Evolutionary conservation across 768 basidiomycete species (phyloP).

Genomic region (Harrya chromipes): DNA sequence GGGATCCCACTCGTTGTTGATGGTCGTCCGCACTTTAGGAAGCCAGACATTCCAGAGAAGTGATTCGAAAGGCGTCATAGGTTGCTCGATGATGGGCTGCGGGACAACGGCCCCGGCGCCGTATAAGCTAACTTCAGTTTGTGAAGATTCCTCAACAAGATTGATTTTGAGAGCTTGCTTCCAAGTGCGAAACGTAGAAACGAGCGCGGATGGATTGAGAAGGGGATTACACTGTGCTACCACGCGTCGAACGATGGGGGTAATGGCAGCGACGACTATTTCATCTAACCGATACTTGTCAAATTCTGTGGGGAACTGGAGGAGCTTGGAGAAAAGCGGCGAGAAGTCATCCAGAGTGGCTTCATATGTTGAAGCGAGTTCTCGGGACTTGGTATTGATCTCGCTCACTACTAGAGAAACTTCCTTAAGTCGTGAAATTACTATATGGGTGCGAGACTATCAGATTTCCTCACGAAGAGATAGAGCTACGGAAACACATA

Average conservation of each 20-base stretch:
- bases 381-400: constrained; percentile 62
- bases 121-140: constrained; percentile 53
- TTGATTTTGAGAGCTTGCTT: constrained; percentile 62
- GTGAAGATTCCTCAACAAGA: constrained; percentile 38
- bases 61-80: constrained; percentile 95
- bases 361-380: constrained; percentile 64
- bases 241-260: constrained; percentile 72
- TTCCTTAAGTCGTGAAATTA: constrained; percentile 74
- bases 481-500: constrained; percentile 34
- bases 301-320: constrained; percentile 73
- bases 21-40: constrained; percentile 86
- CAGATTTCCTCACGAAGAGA: constrained; percentile 3
- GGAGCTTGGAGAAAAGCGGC: constrained; percentile 67
- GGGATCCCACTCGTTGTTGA: constrained; percentile 95
- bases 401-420: constrained; percentile 73
- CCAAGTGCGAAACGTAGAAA: constrained; percentile 69
- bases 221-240: constrained; percentile 83
- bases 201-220: constrained; percentile 62
- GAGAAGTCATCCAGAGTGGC: constrained; percentile 72
- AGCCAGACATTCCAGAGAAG: constrained; percentile 95
- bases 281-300: constrained; percentile 81
- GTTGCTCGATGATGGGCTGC: constrained; percentile 41
- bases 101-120: constrained; percentile 41
- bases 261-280: constrained; percentile 88
- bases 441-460: constrained; percentile 36